A percentile compares a stretch with the other conserved stretches of the same genome.
Conservation (phyloP, 306 rosid genomes). For the Casuarina equisetifolia region DNA sequence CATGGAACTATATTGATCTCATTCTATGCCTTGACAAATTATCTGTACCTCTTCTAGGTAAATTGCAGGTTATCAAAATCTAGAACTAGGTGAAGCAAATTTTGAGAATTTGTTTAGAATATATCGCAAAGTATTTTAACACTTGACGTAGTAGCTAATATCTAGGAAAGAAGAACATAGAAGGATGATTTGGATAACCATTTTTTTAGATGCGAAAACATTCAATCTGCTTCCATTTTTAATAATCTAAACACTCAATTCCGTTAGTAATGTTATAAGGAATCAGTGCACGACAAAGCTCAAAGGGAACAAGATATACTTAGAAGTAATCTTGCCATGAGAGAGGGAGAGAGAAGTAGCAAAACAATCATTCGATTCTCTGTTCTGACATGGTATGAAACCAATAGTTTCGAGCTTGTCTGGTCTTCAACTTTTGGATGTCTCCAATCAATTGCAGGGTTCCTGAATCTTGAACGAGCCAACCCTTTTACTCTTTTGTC, state of each 20-base stretch:
- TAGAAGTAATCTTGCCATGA: not conserved
- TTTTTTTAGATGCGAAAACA: no score
- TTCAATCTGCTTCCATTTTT: no score
- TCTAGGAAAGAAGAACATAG: constrained; percentile 24
- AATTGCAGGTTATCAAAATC: no score
- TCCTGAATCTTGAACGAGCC: not conserved
- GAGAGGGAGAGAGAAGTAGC: not conserved
- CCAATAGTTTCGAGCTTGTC: constrained; percentile 25
- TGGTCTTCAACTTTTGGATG: constrained; percentile 32
- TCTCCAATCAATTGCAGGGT: constrained; percentile 27
- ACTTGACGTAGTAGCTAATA: not conserved
- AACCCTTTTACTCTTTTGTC: not conserved
- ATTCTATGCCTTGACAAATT: no score
- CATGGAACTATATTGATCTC: no score
- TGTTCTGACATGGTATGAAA: constrained; percentile 28
- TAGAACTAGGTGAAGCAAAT: no score
- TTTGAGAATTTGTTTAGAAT: not conserved
- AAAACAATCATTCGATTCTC: constrained; percentile 13
- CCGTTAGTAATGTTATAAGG: not conserved
- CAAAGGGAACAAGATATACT: not conserved
- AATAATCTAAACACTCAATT: no score
- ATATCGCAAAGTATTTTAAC: not conserved
- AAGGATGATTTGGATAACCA: constrained; percentile 7
- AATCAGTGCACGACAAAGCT: not conserved
- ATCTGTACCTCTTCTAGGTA: no score